Evolutionary conservation across 345 rosid species (phyloP), one percentile per base, ranked within the genome.

Genomic region (Fremontodendron californicum): DNA sequence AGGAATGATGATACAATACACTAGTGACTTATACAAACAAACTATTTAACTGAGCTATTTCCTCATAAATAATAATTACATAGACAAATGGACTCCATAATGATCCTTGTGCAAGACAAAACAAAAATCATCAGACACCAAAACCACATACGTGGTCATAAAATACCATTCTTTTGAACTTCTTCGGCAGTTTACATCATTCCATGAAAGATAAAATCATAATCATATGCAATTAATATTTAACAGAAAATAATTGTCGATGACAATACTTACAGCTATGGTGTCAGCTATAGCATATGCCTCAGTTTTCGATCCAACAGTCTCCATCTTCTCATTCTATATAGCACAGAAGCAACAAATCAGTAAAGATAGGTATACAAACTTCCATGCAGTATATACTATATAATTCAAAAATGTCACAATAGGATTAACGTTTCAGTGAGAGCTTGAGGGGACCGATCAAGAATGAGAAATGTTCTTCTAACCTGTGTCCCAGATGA

Each of bases 281-380:
- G 84, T 78, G 75, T 93, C 99, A 69, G 94, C 98, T 69, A 96
- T 92, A 49, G 94, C 94, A 87, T 84, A 96, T 77, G 98, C 98
- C 74, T 92, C 99, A 5, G 94, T 88, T 82, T 96, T 98, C 52
- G 97, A 85, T 73, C 96, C 99, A 79, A 96, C 98, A 40, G 88
- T 86, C 85, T 96, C 92, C 90, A 80, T 86, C 84, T 91, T 88
- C 82, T 89, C 96, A 87, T 93, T 86, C 99, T 93, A 82, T 71
- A 88, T 66, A 43, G 79, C 49, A 81, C 58, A 35, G 69, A 57
- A 57, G 35, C 77, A 46, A 67, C 75, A 69, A 52, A 67, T 79
- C 7, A 76, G 45, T 74, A 48, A 25, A 23, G 75, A 77, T 31
- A 37, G 40, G 18, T 19, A 54, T 31, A 3, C 52, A 27, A 54